Conservation (phyloP, 768 basidiomycete species). For the Rhodotorula diobovata region DNA sequence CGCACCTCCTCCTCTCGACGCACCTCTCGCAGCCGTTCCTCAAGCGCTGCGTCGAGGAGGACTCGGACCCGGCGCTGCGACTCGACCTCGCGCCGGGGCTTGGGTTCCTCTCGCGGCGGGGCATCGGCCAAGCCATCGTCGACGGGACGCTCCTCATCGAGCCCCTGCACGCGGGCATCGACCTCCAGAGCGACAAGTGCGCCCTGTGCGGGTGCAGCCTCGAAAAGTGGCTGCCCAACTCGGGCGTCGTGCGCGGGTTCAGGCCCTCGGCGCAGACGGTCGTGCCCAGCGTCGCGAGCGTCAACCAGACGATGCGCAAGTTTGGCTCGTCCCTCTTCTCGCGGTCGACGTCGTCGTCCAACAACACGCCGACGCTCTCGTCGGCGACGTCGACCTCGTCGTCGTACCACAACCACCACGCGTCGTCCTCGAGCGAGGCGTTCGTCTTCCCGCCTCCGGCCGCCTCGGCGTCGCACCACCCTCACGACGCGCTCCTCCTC, state of each 20-base stretch:
- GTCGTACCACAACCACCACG: not conserved
- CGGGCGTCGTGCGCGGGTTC: not conserved
- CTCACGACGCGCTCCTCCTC: constrained; percentile 30
- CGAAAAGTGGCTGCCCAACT: constrained; percentile 32
- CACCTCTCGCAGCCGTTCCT: constrained; percentile 43
- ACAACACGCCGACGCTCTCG: not conserved
- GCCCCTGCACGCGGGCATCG: constrained; percentile 50
- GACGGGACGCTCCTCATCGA: constrained; percentile 82
- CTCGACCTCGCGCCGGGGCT: constrained; percentile 90
- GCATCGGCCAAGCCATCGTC: constrained; percentile 77
- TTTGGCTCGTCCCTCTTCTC: constrained; percentile 25
- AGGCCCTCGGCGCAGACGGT: not conserved
- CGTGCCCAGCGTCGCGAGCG: not conserved
- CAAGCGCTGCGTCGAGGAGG: constrained; percentile 44
- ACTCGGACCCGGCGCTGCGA: constrained; percentile 82
- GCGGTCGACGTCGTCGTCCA: not conserved
- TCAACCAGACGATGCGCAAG: constrained; percentile 35
- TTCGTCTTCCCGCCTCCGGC: constrained; percentile 24
- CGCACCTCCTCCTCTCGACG: constrained; percentile 40
- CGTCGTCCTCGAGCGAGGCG: constrained; percentile 10
- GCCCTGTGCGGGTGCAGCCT: constrained; percentile 40
- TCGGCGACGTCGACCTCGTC: constrained; percentile 1
- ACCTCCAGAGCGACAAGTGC: constrained; percentile 36
- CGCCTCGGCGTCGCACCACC: constrained; percentile 21
- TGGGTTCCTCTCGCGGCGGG: constrained; percentile 86